Base-by-base conservation (phyloP, 2,329 filamentous ascomycete genomes). In the Pyrenophora graminea region DNA sequence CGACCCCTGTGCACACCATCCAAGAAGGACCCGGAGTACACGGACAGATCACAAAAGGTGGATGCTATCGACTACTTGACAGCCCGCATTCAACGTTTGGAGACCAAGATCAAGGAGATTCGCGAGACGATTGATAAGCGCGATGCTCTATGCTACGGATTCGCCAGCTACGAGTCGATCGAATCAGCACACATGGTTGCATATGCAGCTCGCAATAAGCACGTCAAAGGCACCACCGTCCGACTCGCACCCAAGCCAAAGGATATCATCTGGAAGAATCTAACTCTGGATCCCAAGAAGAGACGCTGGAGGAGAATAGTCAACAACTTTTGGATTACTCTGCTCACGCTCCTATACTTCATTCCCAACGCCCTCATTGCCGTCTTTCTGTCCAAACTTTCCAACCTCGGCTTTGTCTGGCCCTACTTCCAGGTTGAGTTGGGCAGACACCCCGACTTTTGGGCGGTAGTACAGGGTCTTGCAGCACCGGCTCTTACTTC, bases 41-140 rank as follows among this genome's bases (percentile, higher is more conserved):
- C 61, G 80, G 60, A 86, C 19, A 83, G 82, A 30, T 84, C 84
- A 12, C 84, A 89, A 59, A 93, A 91, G 69, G 83, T 97, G 4
- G 94, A 99, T 69, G 91, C 94, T 15, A 97, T 99, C 66, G 90
- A 96, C 56, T 97, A 96, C 66, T 80, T 96, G 46, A 95, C 91
- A 0, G 83, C 88, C 45, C 86, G 92, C 15, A 97, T 99, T 67
- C 85, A 86, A 61, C 82, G 87, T 40, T 80, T 99, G 31, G 93
- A 97, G 70, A 73, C 85, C 9, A 85, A 95, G 68, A 91, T 99
- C 74, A 90, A 89, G 67, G 85, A 94, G 56, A 88, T 92, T 1
- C 85, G 94, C 10, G 82, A 85, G 33, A 86, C 85, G 1, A 86
- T 99, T 6, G 93, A 97, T 74, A 91, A 87, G 71, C 86, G 92